These are phyloP conservation scores for Carnegiea gigantea DNA, from an alignment of 179 eudicot species.

Conservation along the genomic window DNA sequence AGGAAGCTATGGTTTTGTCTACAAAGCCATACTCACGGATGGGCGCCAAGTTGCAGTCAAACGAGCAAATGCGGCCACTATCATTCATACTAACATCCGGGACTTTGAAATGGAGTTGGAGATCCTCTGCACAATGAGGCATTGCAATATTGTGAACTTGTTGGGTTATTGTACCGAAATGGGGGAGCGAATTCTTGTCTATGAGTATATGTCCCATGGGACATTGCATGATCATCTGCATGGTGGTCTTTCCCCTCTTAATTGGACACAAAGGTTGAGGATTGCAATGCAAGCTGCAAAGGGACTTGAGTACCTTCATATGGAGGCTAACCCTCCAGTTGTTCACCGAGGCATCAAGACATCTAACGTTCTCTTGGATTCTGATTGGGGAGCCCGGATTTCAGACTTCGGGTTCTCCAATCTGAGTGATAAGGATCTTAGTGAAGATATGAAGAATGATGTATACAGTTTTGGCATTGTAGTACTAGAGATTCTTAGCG, in stretches of 20 bases:
- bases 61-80: constrained; percentile 95
- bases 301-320: constrained; percentile 51
- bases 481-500: constrained; percentile 78
- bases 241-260: constrained; percentile 45
- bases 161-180: constrained; percentile 49
- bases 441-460: constrained; percentile 52
- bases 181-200: constrained; percentile 53
- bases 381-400: constrained; percentile 79
- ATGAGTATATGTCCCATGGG: constrained; percentile 52
- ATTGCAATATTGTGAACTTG: constrained; percentile 46
- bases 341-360: constrained; percentile 47
- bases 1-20: constrained; percentile 97
- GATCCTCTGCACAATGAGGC: constrained; percentile 74
- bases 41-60: constrained; percentile 88
- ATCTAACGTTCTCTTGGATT: constrained; percentile 46
- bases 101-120: constrained; percentile 85
- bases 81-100: constrained; percentile 79
- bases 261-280: constrained; percentile 39
- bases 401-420: constrained; percentile 74
- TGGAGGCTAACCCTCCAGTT: constrained; percentile 39
- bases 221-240: constrained; percentile 51
- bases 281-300: constrained; percentile 48
- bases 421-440: constrained; percentile 52
- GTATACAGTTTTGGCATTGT: constrained; percentile 79
- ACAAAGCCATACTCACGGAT: constrained; percentile 74